These are phyloP conservation scores for Rhododendron molle DNA, from an alignment of 148 eudicot species.

Conservation along the genomic window DNA sequence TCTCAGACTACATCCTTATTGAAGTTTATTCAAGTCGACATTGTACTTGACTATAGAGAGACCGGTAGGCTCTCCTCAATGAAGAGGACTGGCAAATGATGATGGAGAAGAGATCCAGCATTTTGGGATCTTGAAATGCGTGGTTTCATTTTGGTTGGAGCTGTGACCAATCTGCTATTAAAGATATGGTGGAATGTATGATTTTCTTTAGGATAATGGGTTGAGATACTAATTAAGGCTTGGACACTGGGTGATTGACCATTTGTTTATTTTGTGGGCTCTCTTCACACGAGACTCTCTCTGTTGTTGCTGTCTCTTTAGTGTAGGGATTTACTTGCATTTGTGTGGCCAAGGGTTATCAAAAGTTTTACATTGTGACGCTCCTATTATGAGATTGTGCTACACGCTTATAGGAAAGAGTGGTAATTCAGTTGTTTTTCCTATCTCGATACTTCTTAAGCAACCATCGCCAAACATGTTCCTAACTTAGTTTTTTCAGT, in stretches of 20 bases:
- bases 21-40: not conserved
- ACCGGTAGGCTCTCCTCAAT: not conserved
- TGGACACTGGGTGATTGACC: not conserved
- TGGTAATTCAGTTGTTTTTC: not conserved
- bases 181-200: not conserved
- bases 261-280: not conserved
- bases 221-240: not conserved
- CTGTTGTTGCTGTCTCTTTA: not conserved
- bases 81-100: not conserved
- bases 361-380: not conserved
- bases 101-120: not conserved
- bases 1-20: not conserved
- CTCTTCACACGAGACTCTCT: not conserved
- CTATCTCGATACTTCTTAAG: not conserved
- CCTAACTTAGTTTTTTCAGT: not conserved
- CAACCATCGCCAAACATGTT: not conserved
- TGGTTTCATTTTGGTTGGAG: not conserved
- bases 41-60: not conserved
- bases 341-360: not conserved
- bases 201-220: not conserved
- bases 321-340: not conserved
- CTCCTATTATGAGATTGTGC: not conserved
- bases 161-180: not conserved
- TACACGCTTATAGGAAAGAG: not conserved
- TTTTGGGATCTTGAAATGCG: not conserved